Evolutionary conservation across 2,329 filamentous ascomycete genomes (phyloP).

Genomic region (Hypomyces rosellus): DNA sequence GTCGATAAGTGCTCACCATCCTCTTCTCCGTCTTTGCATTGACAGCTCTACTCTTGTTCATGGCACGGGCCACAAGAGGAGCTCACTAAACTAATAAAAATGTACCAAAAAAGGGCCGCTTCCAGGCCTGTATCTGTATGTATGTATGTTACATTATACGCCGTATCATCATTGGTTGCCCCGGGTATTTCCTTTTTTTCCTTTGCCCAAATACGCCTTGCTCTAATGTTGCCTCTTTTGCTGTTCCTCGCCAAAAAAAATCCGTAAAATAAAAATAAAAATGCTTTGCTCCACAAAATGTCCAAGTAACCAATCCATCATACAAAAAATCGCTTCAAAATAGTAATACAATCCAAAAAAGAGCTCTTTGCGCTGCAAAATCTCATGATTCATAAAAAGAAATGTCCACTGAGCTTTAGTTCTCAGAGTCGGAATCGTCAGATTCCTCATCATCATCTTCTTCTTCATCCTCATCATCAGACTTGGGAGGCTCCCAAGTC

Average conservation of each 20-base stretch:
- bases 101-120: not conserved
- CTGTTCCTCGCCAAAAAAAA: too few species aligned
- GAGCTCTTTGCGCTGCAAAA: not conserved
- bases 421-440: conserved; percentile 34
- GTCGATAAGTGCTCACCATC: not conserved
- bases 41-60: not conserved
- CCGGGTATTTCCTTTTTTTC: too few species aligned
- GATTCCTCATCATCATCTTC: conserved; percentile 27
- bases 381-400: not conserved
- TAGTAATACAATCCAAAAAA: too few species aligned
- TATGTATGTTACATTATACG: not conserved
- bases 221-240: too few species aligned
- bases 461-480: conserved; percentile 51
- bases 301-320: too few species aligned
- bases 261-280: too few species aligned
- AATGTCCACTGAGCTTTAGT: not conserved
- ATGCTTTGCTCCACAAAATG: too few species aligned
- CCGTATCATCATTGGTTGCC: too few species aligned
- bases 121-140: not conserved
- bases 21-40: not conserved
- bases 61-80: not conserved
- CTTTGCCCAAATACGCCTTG: too few species aligned
- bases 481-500: conserved; percentile 65
- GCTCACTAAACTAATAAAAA: not conserved
- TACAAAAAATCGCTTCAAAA: too few species aligned